Percentiles rank a stretch among this genome's conserved stretches.
Conservation (phyloP, 2,329 filamentous ascomycete species). For the Aspergillus tubingensis region DNA sequence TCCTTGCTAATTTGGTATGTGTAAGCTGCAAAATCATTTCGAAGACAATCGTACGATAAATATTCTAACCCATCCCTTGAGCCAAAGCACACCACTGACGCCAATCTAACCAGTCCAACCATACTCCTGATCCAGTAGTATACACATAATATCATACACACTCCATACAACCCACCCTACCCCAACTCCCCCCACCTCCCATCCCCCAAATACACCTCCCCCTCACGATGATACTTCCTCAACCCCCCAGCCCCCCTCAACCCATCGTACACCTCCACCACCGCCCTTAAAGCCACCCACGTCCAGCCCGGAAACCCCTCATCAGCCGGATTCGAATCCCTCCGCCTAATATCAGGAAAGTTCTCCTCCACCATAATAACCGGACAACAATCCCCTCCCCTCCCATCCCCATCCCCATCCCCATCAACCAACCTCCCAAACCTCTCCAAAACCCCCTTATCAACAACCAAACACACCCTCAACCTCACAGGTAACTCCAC, state of each 20-base stretch:
- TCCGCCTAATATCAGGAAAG: slow-evolving; percentile 27
- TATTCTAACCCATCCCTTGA: too few relatives aligned
- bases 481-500: slow-evolving; percentile 31
- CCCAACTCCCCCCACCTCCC: slow-evolving; percentile 22
- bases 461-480: slow-evolving; percentile 30
- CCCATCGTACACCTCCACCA: slow-evolving; percentile 32
- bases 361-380: slow-evolving; percentile 35
- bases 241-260: slow-evolving; percentile 27
- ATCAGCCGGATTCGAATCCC: slow-evolving; percentile 14
- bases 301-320: slow-evolving; percentile 29
- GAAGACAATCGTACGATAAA: too few relatives aligned
- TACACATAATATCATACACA: neutral
- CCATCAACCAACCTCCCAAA: slow-evolving; percentile 19
- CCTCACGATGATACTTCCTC: slow-evolving; percentile 27
- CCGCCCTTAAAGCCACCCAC: slow-evolving; percentile 25
- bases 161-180: too few relatives aligned
- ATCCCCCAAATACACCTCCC: slow-evolving; percentile 26
- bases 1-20: too few relatives aligned
- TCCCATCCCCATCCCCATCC: slow-evolving; percentile 8
- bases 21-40: too few relatives aligned
- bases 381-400: slow-evolving; percentile 21
- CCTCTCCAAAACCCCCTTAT: slow-evolving; percentile 26
- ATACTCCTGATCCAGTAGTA: neutral
- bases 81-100: too few relatives aligned
- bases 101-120: too few relatives aligned